phyloP scores from a whole-genome alignment of 2,329 filamentous ascomycete genomes.

The Fusarium sp. region DNA sequence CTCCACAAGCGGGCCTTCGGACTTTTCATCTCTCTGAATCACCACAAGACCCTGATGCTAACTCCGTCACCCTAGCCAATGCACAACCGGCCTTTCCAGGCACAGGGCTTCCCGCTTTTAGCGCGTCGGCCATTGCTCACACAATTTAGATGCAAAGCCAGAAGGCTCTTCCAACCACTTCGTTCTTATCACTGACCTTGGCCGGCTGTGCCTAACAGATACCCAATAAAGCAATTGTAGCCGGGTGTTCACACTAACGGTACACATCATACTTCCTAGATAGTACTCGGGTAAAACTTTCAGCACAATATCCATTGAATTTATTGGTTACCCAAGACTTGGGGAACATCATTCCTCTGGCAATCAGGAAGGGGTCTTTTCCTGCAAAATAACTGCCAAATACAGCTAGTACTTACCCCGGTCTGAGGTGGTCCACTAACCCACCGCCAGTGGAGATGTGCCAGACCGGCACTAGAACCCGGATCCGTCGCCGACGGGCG shows the following conservation, averaged over 20 bases:
- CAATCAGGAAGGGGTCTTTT: too few relatives aligned
- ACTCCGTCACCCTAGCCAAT: not conserved
- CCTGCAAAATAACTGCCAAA: not conserved
- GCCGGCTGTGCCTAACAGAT: too few relatives aligned
- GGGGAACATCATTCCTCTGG: not conserved
- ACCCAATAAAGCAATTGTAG: not conserved
- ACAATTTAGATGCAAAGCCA: not conserved
- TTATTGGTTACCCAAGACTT: not conserved
- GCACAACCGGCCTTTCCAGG: too few relatives aligned
- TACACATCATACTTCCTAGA: not conserved
- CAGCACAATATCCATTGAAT: not conserved
- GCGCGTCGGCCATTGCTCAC: not conserved
- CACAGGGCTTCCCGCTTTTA: not conserved
- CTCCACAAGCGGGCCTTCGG: conserved; percentile 8
- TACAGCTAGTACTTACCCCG: not conserved
- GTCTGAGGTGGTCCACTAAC: not conserved
- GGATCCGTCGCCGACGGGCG: not conserved
- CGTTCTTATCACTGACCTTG: not conserved
- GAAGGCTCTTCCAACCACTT: not conserved
- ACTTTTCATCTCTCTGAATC: conserved; percentile 20
- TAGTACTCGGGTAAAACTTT: not conserved
- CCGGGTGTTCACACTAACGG: not conserved
- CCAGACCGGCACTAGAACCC: not conserved
- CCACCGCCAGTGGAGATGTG: not conserved
- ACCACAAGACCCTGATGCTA: not conserved